Conservation (phyloP, 495 filamentous ascomycete species). For the Penicillium alfredii region DNA sequence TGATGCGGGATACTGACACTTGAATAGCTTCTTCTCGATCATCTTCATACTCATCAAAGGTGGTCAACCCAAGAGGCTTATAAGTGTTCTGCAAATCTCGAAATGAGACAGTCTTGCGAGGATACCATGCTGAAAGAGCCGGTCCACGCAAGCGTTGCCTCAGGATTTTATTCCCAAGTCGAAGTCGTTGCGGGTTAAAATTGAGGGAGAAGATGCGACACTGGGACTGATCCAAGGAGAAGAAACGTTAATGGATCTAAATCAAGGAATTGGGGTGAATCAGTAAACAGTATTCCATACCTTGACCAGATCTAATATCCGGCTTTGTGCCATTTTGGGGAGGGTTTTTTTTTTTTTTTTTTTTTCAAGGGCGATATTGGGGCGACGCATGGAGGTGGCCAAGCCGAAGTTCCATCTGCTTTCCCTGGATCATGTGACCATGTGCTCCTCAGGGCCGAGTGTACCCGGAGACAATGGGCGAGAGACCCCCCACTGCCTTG, state of each 20-base stretch:
- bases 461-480: too few relatives aligned
- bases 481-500: too few relatives aligned
- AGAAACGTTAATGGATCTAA: slow-evolving; percentile 2
- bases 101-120: slow-evolving; percentile 61
- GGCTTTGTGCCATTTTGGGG: slow-evolving; percentile 63
- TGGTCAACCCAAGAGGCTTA: slow-evolving; percentile 51
- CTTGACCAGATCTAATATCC: slow-evolving; percentile 74
- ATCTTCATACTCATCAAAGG: slow-evolving; percentile 68
- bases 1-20: slow-evolving; percentile 39
- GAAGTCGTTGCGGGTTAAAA: slow-evolving; percentile 75
- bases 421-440: too few relatives aligned
- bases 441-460: too few relatives aligned
- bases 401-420: too few relatives aligned
- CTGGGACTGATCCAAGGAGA: slow-evolving; percentile 54
- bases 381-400: too few relatives aligned
- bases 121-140: slow-evolving; percentile 77
- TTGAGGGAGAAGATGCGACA: slow-evolving; percentile 86
- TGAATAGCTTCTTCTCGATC: slow-evolving; percentile 71
- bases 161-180: slow-evolving; percentile 82
- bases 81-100: slow-evolving; percentile 54
- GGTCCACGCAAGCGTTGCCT: slow-evolving; percentile 79
- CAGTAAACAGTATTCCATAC: slow-evolving; percentile 33
- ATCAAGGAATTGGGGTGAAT: too few relatives aligned
- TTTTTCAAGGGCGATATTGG: too few relatives aligned
- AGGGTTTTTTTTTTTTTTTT: too few relatives aligned